Evolutionary conservation across 2,329 filamentous ascomycete genomes (phyloP).

Genomic region (Chlorencoelia australis): DNA sequence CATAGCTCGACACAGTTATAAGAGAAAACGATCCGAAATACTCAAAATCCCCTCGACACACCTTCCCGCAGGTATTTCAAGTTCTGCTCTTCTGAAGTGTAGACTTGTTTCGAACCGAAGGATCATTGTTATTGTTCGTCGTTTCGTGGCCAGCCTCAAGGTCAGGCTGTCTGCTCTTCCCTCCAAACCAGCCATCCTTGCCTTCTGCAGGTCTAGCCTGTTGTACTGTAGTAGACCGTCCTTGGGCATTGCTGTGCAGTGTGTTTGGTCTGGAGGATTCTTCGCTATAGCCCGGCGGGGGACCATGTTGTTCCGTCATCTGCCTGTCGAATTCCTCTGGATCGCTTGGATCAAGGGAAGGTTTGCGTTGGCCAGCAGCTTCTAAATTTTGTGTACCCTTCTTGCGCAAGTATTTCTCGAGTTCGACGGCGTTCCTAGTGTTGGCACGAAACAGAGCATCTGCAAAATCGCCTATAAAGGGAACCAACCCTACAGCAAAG

Average conservation of each 20-base stretch:
- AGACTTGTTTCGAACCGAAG: slow-evolving; percentile 8
- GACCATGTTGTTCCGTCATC: slow-evolving; percentile 15
- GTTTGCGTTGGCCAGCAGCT: slow-evolving; percentile 36
- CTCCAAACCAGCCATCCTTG: slow-evolving; percentile 23
- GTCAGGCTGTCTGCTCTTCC: slow-evolving; percentile 22
- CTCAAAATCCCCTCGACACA: too few species aligned
- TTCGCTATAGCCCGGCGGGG: slow-evolving; percentile 21
- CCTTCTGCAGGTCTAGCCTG: slow-evolving; percentile 6
- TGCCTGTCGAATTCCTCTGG: slow-evolving; percentile 40
- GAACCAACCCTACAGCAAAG: slow-evolving; percentile 63
- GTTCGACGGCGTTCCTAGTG: slow-evolving; percentile 61
- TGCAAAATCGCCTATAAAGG: slow-evolving; percentile 64
- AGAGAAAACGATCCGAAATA: too few species aligned
- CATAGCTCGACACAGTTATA: too few species aligned
- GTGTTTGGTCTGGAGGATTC: too few species aligned
- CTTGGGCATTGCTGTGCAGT: too few species aligned
- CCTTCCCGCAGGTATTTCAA: too few species aligned
- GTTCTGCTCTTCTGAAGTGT: slow-evolving; percentile 16
- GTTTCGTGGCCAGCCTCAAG: slow-evolving; percentile 16
- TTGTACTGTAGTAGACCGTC: too few species aligned
- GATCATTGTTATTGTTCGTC: too few species aligned
- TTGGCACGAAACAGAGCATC: slow-evolving; percentile 66
- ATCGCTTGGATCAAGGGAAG: slow-evolving; percentile 41
- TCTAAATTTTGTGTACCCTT: slow-evolving; percentile 51
- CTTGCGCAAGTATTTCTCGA: slow-evolving; percentile 54